phyloP scores from a whole-genome alignment of 495 filamentous ascomycete genomes.

The Haplographium delicatum region DNA sequence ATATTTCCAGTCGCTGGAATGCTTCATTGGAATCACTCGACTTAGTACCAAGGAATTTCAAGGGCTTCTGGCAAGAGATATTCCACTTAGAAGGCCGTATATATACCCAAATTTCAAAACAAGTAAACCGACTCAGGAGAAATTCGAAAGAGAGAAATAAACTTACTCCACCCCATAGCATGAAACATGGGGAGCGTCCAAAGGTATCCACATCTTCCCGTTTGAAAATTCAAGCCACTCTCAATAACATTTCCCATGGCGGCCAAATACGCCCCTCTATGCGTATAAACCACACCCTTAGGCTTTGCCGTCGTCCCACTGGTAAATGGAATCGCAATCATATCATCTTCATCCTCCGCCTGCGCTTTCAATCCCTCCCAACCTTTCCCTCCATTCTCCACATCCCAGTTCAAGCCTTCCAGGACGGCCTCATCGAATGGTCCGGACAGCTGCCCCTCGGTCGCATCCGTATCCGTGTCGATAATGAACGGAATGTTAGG shows the following conservation, averaged over 20 bases:
- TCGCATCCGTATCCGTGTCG: constrained; percentile 80
- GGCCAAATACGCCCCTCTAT: constrained; percentile 82
- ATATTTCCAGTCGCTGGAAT: too few species aligned
- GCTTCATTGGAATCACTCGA: too few species aligned
- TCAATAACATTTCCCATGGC: constrained; percentile 83
- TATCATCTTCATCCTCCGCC: constrained; percentile 65
- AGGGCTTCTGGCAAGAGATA: too few species aligned
- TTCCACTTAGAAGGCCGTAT: neutral
- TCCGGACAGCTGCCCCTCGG: constrained; percentile 62
- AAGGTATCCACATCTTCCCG: constrained; percentile 69
- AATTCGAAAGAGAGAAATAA: constrained; percentile 44
- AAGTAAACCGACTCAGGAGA: too few species aligned
- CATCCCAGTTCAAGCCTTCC: constrained; percentile 72
- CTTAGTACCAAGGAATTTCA: too few species aligned
- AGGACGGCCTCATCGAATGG: constrained; percentile 80
- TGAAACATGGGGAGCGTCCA: constrained; percentile 98
- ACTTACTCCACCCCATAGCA: constrained; percentile 73
- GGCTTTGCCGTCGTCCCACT: constrained; percentile 88
- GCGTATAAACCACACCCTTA: constrained; percentile 91
- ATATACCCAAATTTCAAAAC: neutral
- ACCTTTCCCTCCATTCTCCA: constrained; percentile 52
- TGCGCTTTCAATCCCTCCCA: constrained; percentile 74
- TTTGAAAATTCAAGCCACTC: constrained; percentile 68
- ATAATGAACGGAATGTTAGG: constrained; percentile 64
- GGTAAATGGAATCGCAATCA: constrained; percentile 86